phyloP scores from a whole-genome alignment of 2,329 filamentous ascomycete genomes.

The Fusarium piperis region DNA sequence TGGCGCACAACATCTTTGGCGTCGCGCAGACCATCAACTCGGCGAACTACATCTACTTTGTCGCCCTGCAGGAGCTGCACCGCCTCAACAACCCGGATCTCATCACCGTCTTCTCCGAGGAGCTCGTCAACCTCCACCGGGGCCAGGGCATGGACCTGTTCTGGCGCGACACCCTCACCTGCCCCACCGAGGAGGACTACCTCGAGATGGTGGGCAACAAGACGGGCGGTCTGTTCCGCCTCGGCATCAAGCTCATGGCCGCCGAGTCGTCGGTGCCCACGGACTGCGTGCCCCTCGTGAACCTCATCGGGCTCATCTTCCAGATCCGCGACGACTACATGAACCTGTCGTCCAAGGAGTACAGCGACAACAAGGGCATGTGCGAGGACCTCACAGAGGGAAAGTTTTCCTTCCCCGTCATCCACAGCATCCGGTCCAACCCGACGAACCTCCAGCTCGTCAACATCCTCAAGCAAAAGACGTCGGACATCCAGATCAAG shows the following conservation, averaged over 20 bases:
- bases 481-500: conserved; percentile 87
- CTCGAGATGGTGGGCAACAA: conserved; percentile 95
- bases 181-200: conserved; percentile 88
- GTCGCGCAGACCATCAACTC: conserved; percentile 90
- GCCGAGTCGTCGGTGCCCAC: conserved; percentile 67
- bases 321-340: conserved; percentile 95
- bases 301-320: conserved; percentile 85
- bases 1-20: conserved; percentile 86
- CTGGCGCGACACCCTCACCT: conserved; percentile 87
- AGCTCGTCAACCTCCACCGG: conserved; percentile 84
- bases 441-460: conserved; percentile 81
- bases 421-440: conserved; percentile 87
- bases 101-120: conserved; percentile 80
- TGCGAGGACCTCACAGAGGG: conserved; percentile 97
- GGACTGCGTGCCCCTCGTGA: conserved; percentile 86
- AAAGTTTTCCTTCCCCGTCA: conserved; percentile 96
- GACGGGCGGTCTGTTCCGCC: conserved; percentile 85
- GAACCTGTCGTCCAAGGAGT: conserved; percentile 80
- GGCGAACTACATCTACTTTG: conserved; percentile 90
- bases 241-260: conserved; percentile 90
- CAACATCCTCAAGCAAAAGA: conserved; percentile 93
- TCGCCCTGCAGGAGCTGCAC: conserved; percentile 78
- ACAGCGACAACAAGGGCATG: conserved; percentile 89
- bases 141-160: conserved; percentile 93
- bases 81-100: conserved; percentile 74